phyloP scores from a whole-genome alignment of 148 eudicot species.

The Chenopodium album region DNA sequence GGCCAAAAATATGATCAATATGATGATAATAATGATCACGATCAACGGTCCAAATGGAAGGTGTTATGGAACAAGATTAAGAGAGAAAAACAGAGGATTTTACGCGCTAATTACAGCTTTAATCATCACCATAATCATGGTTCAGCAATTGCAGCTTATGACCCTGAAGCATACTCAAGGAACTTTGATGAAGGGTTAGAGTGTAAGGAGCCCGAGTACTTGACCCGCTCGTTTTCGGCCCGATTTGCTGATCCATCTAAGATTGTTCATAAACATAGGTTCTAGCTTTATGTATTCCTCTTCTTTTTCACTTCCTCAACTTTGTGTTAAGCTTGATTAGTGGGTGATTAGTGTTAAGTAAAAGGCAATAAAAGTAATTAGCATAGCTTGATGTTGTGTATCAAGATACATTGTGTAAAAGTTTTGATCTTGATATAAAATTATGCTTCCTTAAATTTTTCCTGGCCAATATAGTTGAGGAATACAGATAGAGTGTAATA shows the following conservation, averaged over 20 bases:
- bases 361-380: not conserved
- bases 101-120: slow-evolving; percentile 17
- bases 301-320: not conserved
- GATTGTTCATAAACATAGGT: slow-evolving; percentile 13
- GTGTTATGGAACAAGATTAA: slow-evolving; percentile 45
- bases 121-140: not conserved
- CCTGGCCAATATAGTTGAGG: not conserved
- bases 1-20: slow-evolving; percentile 29
- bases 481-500: too few species aligned
- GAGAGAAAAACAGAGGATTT: slow-evolving; percentile 36
- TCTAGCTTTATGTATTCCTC: slow-evolving; percentile 4
- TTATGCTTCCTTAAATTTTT: not conserved
- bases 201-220: slow-evolving; percentile 44
- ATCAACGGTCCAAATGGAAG: slow-evolving; percentile 38
- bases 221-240: slow-evolving; percentile 59
- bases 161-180: slow-evolving; percentile 50
- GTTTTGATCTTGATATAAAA: not conserved
- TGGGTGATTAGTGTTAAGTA: not conserved
- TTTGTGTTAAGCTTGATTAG: not conserved
- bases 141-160: slow-evolving; percentile 33
- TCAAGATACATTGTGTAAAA: slow-evolving; percentile 3
- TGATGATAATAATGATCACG: slow-evolving; percentile 2
- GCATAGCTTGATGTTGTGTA: not conserved
- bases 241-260: slow-evolving; percentile 63
- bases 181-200: slow-evolving; percentile 57